Conservation (phyloP, 352 stramenopile genomes). For the Hyaloperonospora arabidopsidis region DNA sequence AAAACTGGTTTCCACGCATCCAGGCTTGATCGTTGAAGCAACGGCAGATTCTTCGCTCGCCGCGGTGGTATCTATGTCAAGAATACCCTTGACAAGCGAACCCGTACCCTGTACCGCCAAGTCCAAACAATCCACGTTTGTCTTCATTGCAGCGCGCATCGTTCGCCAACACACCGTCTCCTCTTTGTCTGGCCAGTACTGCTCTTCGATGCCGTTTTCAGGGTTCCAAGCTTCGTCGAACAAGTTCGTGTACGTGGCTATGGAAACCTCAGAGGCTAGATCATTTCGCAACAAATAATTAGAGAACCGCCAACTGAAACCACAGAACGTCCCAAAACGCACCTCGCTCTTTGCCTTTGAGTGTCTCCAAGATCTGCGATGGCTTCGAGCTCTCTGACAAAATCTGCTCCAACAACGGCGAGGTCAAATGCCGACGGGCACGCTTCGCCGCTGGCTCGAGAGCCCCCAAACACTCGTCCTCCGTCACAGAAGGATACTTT, state of each 20-base stretch:
- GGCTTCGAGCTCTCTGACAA: slow-evolving; percentile 69
- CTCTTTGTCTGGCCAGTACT: slow-evolving; percentile 93
- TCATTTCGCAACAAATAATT: slow-evolving; percentile 1
- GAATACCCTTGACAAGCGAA: slow-evolving; percentile 62
- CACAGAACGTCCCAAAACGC: slow-evolving; percentile 6
- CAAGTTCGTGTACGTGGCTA: slow-evolving; percentile 72
- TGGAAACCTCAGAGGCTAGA: slow-evolving; percentile 54
- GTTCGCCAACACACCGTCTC: slow-evolving; percentile 83
- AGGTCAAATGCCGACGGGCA: slow-evolving; percentile 28
- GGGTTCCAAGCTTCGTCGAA: slow-evolving; percentile 92
- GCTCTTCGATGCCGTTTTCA: slow-evolving; percentile 92
- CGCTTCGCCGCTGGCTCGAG: slow-evolving; percentile 23
- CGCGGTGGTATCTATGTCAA: slow-evolving; percentile 32
- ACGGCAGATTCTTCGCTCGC: slow-evolving; percentile 14
- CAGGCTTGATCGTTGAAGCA: slow-evolving; percentile 7
- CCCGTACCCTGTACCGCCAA: slow-evolving; percentile 51
- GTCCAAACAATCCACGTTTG: slow-evolving; percentile 64
- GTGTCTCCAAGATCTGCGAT: slow-evolving; percentile 61
- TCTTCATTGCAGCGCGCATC: slow-evolving; percentile 71
- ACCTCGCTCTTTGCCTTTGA: slow-evolving; percentile 63
- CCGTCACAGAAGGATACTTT: slow-evolving; percentile 26
- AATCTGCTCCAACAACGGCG: slow-evolving; percentile 69
- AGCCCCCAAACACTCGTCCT: slow-evolving; percentile 18
- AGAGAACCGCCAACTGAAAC: neutral
- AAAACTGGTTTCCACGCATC: slow-evolving; percentile 1